Percentiles rank a stretch among this genome's conserved stretches.
Evolutionary conservation across 768 basidiomycete genomes (phyloP).

Genomic region (Mycena rebaudengoi): DNA sequence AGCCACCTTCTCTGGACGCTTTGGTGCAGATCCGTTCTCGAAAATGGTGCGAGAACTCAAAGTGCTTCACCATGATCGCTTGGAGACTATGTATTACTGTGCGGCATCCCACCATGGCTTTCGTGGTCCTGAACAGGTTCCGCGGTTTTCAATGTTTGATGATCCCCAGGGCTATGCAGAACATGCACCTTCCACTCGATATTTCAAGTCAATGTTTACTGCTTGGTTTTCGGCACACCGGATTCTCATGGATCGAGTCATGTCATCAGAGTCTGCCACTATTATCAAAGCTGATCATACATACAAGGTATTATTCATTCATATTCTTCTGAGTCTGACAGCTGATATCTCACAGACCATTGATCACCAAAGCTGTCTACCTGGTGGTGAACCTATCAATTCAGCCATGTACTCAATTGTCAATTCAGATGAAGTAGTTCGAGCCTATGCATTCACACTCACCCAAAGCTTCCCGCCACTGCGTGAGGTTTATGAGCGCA

Average conservation of each 20-base stretch:
- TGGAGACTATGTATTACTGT: conserved; percentile 25
- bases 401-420: conserved; percentile 15
- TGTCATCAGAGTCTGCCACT: conserved; percentile 16
- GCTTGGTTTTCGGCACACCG: conserved; percentile 20
- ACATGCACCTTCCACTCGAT: conserved; percentile 18
- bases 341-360: conserved; percentile 9
- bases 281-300: conserved; percentile 27
- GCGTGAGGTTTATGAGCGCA: conserved; percentile 7
- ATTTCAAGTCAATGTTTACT: conserved; percentile 23
- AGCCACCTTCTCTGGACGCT: conserved; percentile 18
- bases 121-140: conserved; percentile 6
- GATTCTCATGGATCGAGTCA: conserved; percentile 19
- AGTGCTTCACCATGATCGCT: conserved; percentile 13
- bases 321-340: background rate
- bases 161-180: conserved; percentile 20
- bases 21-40: conserved; percentile 26
- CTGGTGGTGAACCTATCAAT: conserved; percentile 24
- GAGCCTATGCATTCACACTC: conserved; percentile 11
- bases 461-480: conserved; percentile 22
- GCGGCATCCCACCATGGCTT: conserved; percentile 15
- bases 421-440: conserved; percentile 26
- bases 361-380: conserved; percentile 24
- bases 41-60: conserved; percentile 24
- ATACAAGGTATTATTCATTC: conserved; percentile 18
- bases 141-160: conserved; percentile 19